These are phyloP conservation scores for Skeletonema grethae DNA, from an alignment of 108 stramenopile species.

Conservation along the genomic window DNA sequence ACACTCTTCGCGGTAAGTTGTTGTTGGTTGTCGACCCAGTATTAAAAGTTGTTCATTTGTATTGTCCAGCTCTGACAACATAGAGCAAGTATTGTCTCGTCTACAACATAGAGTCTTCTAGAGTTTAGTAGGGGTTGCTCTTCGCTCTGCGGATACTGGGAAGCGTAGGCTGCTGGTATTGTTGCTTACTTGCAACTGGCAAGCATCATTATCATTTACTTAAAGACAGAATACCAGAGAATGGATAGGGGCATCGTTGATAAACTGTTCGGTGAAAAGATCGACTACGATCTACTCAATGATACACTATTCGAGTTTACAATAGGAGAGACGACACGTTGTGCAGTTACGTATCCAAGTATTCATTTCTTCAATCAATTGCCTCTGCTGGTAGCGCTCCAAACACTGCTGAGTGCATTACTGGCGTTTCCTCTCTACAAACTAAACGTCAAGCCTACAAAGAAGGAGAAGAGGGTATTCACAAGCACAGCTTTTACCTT, in stretches of 20 bases:
- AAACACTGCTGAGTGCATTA: slow-evolving; percentile 21
- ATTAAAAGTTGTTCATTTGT: too few relatives aligned
- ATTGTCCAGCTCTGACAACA: too few relatives aligned
- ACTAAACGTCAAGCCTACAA: slow-evolving; percentile 12
- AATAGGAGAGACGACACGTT: neutral
- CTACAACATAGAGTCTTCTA: too few relatives aligned
- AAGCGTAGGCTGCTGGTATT: too few relatives aligned
- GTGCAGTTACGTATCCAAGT: slow-evolving; percentile 2
- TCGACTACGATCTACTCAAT: neutral
- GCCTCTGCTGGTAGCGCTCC: slow-evolving; percentile 3
- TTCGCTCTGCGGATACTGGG: too few relatives aligned
- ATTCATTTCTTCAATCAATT: neutral
- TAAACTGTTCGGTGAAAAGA: neutral
- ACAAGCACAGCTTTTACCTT: slow-evolving; percentile 16
- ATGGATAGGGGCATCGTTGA: neutral
- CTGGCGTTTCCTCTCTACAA: slow-evolving; percentile 30
- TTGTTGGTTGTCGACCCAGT: too few relatives aligned
- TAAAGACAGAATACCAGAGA: too few relatives aligned
- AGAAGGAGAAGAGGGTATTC: slow-evolving; percentile 2
- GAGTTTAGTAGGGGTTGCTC: too few relatives aligned
- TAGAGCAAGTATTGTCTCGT: too few relatives aligned
- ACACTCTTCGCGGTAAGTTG: too few relatives aligned
- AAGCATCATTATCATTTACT: too few relatives aligned
- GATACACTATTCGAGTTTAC: neutral
- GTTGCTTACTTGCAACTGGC: too few relatives aligned